These are phyloP conservation scores for Fomitopsis palustris DNA, from an alignment of 1,284 basidiomycete species.

Conservation along the genomic window DNA sequence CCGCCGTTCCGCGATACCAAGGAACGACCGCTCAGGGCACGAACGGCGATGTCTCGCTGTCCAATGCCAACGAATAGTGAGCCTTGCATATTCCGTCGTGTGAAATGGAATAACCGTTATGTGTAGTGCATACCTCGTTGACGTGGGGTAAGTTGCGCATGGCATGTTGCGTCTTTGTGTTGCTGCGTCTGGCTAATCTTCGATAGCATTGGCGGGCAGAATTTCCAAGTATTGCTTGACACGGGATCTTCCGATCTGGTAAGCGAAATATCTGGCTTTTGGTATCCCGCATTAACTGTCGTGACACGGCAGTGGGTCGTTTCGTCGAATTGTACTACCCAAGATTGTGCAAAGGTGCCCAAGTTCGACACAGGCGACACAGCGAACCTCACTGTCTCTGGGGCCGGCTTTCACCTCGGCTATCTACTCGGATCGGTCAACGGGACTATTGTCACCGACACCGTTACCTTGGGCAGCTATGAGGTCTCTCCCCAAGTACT, in stretches of 20 bases:
- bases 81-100: slow-evolving; percentile 10
- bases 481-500: slow-evolving; percentile 38
- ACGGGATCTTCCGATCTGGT: slow-evolving; percentile 55
- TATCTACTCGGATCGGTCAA: slow-evolving; percentile 48
- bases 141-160: slow-evolving; percentile 31
- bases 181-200: slow-evolving; percentile 4
- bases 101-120: background rate
- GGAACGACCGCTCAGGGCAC: slow-evolving; percentile 20
- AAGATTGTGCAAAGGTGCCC: slow-evolving; percentile 30
- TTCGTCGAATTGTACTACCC: slow-evolving; percentile 30
- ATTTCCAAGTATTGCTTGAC: slow-evolving; percentile 52
- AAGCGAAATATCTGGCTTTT: slow-evolving; percentile 10
- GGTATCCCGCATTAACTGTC: slow-evolving; percentile 1
- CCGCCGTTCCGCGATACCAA: slow-evolving; percentile 20
- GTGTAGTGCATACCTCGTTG: slow-evolving; percentile 39
- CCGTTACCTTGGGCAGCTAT: slow-evolving; percentile 40
- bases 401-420: slow-evolving; percentile 34
- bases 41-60: slow-evolving; percentile 25
- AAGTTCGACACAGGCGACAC: slow-evolving; percentile 27
- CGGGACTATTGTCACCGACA: slow-evolving; percentile 42
- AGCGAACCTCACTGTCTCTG: slow-evolving; percentile 29
- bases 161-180: background rate
- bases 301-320: slow-evolving; percentile 31
- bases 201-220: slow-evolving; percentile 40
- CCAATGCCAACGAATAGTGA: slow-evolving; percentile 35